Conservation (phyloP, 192 early-diverging fungal genomes). For the Coemansia sp. region DNA sequence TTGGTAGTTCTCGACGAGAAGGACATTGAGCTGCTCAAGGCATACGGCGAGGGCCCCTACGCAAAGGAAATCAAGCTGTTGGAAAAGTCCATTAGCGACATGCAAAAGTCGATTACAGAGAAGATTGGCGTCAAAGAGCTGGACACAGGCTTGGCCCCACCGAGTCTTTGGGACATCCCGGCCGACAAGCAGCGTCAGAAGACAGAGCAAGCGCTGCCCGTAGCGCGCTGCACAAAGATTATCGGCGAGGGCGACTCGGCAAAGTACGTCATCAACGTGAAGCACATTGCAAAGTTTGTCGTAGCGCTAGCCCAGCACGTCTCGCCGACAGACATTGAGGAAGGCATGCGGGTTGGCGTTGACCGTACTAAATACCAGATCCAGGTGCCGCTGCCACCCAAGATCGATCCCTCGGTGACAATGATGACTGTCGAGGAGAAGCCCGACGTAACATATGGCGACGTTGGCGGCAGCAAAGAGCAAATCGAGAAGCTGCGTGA, state of each 20-base stretch:
- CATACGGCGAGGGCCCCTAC: conserved; percentile 98
- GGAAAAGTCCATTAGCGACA: conserved; percentile 95
- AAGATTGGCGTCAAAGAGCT: conserved; percentile 99
- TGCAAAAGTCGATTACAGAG: conserved; percentile 98
- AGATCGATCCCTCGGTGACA: conserved; percentile 97
- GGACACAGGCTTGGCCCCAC: conserved; percentile 96
- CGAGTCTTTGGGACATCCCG: conserved; percentile 99
- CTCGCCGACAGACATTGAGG: conserved; percentile 99
- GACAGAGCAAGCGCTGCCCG: conserved; percentile 87
- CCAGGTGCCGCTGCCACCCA: conserved; percentile 97
- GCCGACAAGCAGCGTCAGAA: conserved; percentile 98
- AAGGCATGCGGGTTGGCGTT: conserved; percentile 98
- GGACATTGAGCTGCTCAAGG: conserved; percentile 57
- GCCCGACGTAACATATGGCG: conserved; percentile 99
- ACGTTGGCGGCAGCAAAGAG: conserved; percentile 99
- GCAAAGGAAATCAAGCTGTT: conserved; percentile 93
- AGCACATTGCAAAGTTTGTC: conserved; percentile 99
- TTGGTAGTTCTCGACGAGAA: conserved; percentile 48
- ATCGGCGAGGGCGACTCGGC: conserved; percentile 90
- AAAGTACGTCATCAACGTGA: conserved; percentile 98
- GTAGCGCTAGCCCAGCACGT: conserved; percentile 96
- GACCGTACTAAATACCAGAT: conserved; percentile 99
- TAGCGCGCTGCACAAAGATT: conserved; percentile 99
- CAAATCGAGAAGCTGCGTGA: conserved; percentile 99
- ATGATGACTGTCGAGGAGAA: conserved; percentile 99